Percentiles rank a stretch among this genome's conserved stretches.
Evolutionary conservation across 179 eudicot genomes (phyloP).

Genomic region (Heliamphora pulchella): DNA sequence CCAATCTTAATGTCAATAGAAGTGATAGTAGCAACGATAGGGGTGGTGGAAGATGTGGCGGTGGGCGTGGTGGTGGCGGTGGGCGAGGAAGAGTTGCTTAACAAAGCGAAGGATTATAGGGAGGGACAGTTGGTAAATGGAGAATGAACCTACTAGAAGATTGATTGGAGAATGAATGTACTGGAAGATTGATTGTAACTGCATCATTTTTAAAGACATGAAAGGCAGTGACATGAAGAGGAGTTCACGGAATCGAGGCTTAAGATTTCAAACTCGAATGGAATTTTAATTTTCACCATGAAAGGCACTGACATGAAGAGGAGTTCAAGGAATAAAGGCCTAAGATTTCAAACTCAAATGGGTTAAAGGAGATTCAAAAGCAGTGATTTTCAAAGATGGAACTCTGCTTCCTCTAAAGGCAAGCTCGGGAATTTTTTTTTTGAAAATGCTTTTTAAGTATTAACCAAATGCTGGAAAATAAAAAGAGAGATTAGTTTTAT

Average conservation of each 20-base stretch:
- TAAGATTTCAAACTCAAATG: slow-evolving; percentile 56
- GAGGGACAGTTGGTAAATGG: slow-evolving; percentile 39
- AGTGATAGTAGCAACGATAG: no score
- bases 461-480: no score
- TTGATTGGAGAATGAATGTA: slow-evolving; percentile 62
- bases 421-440: slow-evolving; percentile 62
- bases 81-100: slow-evolving; percentile 32
- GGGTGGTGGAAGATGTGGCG: no score
- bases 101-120: slow-evolving; percentile 58
- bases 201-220: slow-evolving; percentile 51
- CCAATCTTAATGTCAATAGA: no score
- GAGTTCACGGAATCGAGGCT: slow-evolving; percentile 60
- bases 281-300: slow-evolving; percentile 40
- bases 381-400: slow-evolving; percentile 66
- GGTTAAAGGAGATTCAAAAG: slow-evolving; percentile 51
- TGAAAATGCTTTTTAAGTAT: no score
- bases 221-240: slow-evolving; percentile 45
- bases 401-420: slow-evolving; percentile 51
- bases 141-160: slow-evolving; percentile 60
- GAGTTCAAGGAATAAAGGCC: slow-evolving; percentile 50
- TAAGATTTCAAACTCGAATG: slow-evolving; percentile 58
- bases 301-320: slow-evolving; percentile 31
- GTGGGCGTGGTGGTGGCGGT: no score
- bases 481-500: no score
- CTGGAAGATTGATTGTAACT: slow-evolving; percentile 73